Percentiles rank a stretch among this genome's conserved stretches.
These are phyloP conservation scores for Schizothecium vesticola DNA, from an alignment of 495 filamentous ascomycete species.

Conservation along the genomic window DNA sequence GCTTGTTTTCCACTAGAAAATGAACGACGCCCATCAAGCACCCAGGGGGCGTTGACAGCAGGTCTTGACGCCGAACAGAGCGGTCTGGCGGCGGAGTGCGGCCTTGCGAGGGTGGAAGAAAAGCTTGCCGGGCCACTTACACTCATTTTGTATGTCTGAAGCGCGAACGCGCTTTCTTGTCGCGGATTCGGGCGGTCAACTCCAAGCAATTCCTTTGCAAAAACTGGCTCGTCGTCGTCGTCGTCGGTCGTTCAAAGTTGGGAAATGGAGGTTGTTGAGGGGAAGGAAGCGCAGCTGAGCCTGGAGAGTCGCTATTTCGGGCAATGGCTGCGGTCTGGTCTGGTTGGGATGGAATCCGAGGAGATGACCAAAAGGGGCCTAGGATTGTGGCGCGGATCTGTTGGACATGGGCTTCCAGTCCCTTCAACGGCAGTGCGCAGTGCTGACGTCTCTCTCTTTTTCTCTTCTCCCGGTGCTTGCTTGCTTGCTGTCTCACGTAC, in stretches of 20 bases:
- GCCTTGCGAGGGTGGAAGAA: not conserved
- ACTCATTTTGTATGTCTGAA: not conserved
- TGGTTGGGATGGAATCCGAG: constrained; percentile 24
- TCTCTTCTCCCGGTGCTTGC: not conserved
- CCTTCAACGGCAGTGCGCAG: not conserved
- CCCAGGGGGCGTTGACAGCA: not conserved
- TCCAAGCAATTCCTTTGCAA: not conserved
- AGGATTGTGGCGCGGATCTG: constrained; percentile 27
- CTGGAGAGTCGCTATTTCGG: constrained; percentile 7
- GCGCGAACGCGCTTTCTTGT: not conserved
- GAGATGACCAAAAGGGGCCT: constrained; percentile 26
- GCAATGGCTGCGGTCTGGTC: not conserved
- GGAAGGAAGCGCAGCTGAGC: constrained; percentile 2
- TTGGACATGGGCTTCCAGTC: not conserved
- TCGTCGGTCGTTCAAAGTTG: not conserved
- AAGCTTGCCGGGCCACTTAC: not conserved
- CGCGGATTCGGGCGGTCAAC: not conserved
- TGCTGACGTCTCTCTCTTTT: not conserved
- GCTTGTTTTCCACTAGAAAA: not conserved
- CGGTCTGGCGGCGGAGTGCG: not conserved
- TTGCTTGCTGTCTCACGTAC: not conserved
- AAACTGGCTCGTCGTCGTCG: not conserved
- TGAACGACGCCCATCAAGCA: not conserved
- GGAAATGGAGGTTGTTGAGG: not conserved
- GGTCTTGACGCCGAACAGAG: not conserved